A percentile compares a stretch with the other conserved stretches of the same genome.
Conservation (phyloP, 2,329 filamentous ascomycete species). For the Colletotrichum orbiculare region DNA sequence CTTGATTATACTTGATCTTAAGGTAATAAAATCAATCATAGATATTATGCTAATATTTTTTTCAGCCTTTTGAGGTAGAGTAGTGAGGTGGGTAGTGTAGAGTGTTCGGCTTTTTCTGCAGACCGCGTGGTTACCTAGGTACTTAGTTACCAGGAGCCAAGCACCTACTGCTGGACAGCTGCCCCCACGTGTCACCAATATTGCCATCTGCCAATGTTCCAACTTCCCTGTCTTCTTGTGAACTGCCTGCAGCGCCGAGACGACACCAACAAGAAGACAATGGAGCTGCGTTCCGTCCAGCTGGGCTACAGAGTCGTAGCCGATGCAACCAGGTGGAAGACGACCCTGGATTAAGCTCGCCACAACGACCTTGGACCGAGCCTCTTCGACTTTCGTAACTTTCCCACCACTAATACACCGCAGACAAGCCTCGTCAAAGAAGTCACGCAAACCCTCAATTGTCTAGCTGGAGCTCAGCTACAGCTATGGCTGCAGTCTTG, state of each 20-base stretch:
- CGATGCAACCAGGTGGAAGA: conserved; percentile 21
- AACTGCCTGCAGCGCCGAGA: conserved; percentile 1
- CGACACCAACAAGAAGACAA: neutral
- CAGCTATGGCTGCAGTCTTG: conserved; percentile 14
- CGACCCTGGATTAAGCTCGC: conserved; percentile 25
- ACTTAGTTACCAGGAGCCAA: too few relatives aligned
- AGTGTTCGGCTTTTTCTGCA: too few relatives aligned
- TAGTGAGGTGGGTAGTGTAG: too few relatives aligned
- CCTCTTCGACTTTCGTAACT: conserved; percentile 9
- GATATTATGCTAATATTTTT: too few relatives aligned
- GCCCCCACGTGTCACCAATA: neutral
- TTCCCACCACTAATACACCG: conserved; percentile 8
- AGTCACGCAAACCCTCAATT: neutral
- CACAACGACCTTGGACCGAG: conserved; percentile 11
- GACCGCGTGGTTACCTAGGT: too few relatives aligned
- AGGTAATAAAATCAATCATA: too few relatives aligned
- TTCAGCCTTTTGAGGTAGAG: too few relatives aligned
- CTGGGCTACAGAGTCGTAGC: conserved; percentile 22
- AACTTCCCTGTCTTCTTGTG: conserved; percentile 12
- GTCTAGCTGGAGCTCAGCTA: neutral
- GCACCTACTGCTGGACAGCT: too few relatives aligned
- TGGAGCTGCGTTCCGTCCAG: conserved; percentile 27
- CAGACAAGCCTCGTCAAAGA: neutral
- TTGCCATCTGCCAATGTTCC: conserved; percentile 1
- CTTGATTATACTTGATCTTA: too few relatives aligned